Percentiles rank a stretch among this genome's conserved stretches.
Evolutionary conservation across 257 asterid species (phyloP).

Genomic region (Solanum tarijense): DNA sequence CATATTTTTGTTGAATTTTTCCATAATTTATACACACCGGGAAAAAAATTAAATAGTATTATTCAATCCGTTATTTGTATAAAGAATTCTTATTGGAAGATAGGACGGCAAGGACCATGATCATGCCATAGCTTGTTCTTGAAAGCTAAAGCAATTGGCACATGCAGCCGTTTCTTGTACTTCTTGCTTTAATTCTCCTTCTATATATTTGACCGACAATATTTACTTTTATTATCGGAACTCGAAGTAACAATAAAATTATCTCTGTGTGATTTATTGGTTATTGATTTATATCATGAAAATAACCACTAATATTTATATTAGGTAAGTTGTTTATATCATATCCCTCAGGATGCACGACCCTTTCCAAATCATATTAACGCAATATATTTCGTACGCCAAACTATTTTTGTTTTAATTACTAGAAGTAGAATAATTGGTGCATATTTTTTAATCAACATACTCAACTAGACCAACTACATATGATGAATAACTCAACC

Average conservation of each 20-base stretch:
- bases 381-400: not conserved
- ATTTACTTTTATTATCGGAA: not conserved
- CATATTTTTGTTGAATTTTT: not conserved
- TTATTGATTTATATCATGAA: accelerated
- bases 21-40: not conserved
- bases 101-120: not conserved
- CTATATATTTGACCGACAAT: not conserved
- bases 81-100: not conserved
- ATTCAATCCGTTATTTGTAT: not conserved
- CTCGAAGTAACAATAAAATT: too few species aligned
- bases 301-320: not conserved
- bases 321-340: not conserved
- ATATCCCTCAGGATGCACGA: too few species aligned
- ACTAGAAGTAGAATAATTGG: not conserved
- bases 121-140: not conserved
- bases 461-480: not conserved
- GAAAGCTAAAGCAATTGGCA: not conserved
- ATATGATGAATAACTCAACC: not conserved
- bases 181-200: not conserved
- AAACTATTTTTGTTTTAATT: too few species aligned
- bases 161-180: not conserved
- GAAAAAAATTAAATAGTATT: not conserved
- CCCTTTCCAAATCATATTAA: accelerated
- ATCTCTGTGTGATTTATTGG: too few species aligned
- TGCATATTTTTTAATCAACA: not conserved